A percentile compares a stretch with the other conserved stretches of the same genome.
phyloP scores from a whole-genome alignment of 176 grass and related monocot genomes.

The Panicum miliaceum region DNA sequence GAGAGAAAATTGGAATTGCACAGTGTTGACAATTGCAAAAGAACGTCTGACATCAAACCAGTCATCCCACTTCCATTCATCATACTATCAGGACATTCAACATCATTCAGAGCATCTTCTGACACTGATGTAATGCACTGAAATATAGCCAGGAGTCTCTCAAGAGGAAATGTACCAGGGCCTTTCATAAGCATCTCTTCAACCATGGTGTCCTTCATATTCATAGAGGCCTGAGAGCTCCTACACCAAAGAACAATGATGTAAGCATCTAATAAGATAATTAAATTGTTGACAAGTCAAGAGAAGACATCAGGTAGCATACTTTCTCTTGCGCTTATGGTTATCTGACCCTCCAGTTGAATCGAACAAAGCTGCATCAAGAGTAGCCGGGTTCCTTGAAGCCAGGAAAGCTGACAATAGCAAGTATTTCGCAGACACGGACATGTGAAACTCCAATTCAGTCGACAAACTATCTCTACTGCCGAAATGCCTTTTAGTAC shows the following conservation, averaged over 20 bases:
- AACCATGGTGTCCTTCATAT: slow-evolving; percentile 61
- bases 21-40: slow-evolving; percentile 90
- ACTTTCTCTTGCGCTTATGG: slow-evolving; percentile 83
- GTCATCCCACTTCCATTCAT: slow-evolving; percentile 42
- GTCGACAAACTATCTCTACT: slow-evolving; percentile 43
- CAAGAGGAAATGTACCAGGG: slow-evolving; percentile 87
- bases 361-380: slow-evolving; percentile 95
- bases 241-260: slow-evolving; percentile 46
- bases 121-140: slow-evolving; percentile 90
- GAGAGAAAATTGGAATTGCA: slow-evolving; percentile 95
- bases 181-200: slow-evolving; percentile 94
- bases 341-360: slow-evolving; percentile 76
- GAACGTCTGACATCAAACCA: slow-evolving; percentile 81
- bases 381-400: slow-evolving; percentile 83
- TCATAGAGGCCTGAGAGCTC: slow-evolving; percentile 66
- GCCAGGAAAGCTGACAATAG: slow-evolving; percentile 90
- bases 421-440: slow-evolving; percentile 81
- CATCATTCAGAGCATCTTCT: slow-evolving; percentile 60
- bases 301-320: slow-evolving; percentile 16
- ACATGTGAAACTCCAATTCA: slow-evolving; percentile 94
- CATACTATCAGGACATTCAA: slow-evolving; percentile 42
- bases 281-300: background rate
- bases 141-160: slow-evolving; percentile 96
- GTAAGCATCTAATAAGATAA: slow-evolving; percentile 23
- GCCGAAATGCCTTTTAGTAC: slow-evolving; percentile 51